phyloP scores from a whole-genome alignment of 1,139 yeast genomes.

The Nadsonia commutata region DNA sequence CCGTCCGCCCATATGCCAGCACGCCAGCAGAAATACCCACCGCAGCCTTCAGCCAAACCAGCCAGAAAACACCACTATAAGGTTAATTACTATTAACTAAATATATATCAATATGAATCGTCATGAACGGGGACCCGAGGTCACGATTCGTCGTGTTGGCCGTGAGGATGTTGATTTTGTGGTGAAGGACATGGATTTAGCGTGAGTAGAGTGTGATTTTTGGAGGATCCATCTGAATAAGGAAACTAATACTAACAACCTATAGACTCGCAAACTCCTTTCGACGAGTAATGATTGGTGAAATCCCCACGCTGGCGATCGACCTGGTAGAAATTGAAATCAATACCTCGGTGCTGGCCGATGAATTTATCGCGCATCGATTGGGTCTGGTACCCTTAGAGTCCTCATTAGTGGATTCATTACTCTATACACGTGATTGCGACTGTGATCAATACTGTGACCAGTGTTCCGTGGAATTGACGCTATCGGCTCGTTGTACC shows the following conservation, averaged over 20 bases:
- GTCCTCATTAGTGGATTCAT: constrained; percentile 61
- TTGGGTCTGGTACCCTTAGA: constrained; percentile 82
- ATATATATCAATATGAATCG: background rate
- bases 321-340: constrained; percentile 90
- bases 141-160: constrained; percentile 77
- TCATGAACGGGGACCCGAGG: constrained; percentile 48
- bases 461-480: constrained; percentile 79
- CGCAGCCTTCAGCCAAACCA: too few species aligned
- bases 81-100: too few species aligned
- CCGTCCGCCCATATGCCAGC: background rate
- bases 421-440: constrained; percentile 75
- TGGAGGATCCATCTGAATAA: background rate
- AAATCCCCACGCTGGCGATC: constrained; percentile 87
- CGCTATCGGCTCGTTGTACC: constrained; percentile 76
- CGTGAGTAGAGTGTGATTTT: constrained; percentile 24
- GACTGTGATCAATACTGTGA: constrained; percentile 97
- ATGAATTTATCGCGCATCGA: constrained; percentile 88
- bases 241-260: background rate
- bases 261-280: constrained; percentile 66
- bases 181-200: constrained; percentile 70
- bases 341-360: constrained; percentile 91
- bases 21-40: background rate
- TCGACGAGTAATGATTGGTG: constrained; percentile 85
- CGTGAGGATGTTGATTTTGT: constrained; percentile 84
- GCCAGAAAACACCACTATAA: too few species aligned